These are phyloP conservation scores for Ceratocystis diversiconidia DNA, from an alignment of 2,329 filamentous ascomycete genomes.

Conservation along the genomic window DNA sequence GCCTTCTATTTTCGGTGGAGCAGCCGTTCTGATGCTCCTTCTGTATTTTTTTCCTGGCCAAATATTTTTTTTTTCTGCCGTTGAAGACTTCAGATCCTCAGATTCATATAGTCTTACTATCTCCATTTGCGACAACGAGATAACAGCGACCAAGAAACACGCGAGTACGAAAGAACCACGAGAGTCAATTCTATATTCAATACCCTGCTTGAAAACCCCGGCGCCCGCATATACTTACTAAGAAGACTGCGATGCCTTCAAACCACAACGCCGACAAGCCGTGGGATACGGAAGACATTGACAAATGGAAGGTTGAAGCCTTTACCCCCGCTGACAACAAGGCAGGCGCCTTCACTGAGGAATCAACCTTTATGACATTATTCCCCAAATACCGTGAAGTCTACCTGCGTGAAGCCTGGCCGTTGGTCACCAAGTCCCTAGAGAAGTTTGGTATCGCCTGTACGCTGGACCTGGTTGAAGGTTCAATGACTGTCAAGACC, in stretches of 20 bases:
- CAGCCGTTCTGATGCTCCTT: not conserved
- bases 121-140: not conserved
- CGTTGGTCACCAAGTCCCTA: slow-evolving; percentile 71
- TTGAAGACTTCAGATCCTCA: slow-evolving; percentile 7
- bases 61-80: slow-evolving; percentile 18
- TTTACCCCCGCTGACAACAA: slow-evolving; percentile 79
- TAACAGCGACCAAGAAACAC: not conserved
- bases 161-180: not conserved
- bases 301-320: slow-evolving; percentile 86
- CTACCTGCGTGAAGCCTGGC: slow-evolving; percentile 87
- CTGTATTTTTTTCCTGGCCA: slow-evolving; percentile 15
- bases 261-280: slow-evolving; percentile 82
- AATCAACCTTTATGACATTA: slow-evolving; percentile 74
- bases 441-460: slow-evolving; percentile 82
- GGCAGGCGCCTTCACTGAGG: slow-evolving; percentile 77
- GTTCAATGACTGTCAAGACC: slow-evolving; percentile 92
- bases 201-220: not conserved
- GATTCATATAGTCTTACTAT: not conserved
- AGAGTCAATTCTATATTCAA: not conserved
- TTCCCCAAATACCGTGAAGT: slow-evolving; percentile 96
- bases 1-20: slow-evolving; percentile 11
- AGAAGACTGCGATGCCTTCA: slow-evolving; percentile 51
- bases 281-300: slow-evolving; percentile 93
- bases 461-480: slow-evolving; percentile 85
- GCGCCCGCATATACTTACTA: not conserved